Percentiles rank a stretch among this genome's conserved stretches.
phyloP scores from a whole-genome alignment of 768 basidiomycete genomes.

The Cystofilobasidium macerans region DNA sequence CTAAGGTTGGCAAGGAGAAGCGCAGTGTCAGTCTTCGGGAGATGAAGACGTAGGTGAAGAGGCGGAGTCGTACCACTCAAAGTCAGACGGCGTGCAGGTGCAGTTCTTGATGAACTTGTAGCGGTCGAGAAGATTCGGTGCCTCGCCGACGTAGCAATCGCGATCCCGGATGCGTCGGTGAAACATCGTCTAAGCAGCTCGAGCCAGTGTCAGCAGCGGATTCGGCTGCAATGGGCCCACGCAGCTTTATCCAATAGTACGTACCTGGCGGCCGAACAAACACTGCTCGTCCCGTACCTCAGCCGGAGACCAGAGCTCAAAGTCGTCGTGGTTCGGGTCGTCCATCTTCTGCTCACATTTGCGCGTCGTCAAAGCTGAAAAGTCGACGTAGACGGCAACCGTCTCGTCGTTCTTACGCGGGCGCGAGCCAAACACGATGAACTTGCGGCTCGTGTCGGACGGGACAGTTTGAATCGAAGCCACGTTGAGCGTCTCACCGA shows the following conservation, averaged over 20 bases:
- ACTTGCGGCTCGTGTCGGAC: slow-evolving; percentile 76
- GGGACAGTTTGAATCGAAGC: slow-evolving; percentile 74
- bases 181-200: slow-evolving; percentile 58
- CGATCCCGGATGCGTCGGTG: slow-evolving; percentile 69
- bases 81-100: slow-evolving; percentile 60
- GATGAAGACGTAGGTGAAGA: neutral
- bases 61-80: slow-evolving; percentile 69
- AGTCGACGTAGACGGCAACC: slow-evolving; percentile 79
- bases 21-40: no score
- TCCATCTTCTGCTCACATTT: slow-evolving; percentile 60
- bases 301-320: slow-evolving; percentile 93
- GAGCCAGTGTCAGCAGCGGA: slow-evolving; percentile 2
- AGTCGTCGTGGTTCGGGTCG: slow-evolving; percentile 75
- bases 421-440: slow-evolving; percentile 66
- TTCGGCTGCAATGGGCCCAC: neutral
- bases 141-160: slow-evolving; percentile 72
- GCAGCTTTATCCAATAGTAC: no score
- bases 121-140: slow-evolving; percentile 33
- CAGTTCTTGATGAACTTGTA: slow-evolving; percentile 49
- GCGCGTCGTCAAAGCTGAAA: slow-evolving; percentile 58
- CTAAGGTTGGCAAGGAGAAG: slow-evolving; percentile 40
- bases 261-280: slow-evolving; percentile 80
- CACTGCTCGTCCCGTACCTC: slow-evolving; percentile 77
- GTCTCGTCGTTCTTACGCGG: slow-evolving; percentile 44
- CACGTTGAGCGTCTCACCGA: slow-evolving; percentile 64